A percentile compares a stretch with the other conserved stretches of the same genome.
Conservation (phyloP, 129 eudicot genomes). For the Escallonia rubra region DNA sequence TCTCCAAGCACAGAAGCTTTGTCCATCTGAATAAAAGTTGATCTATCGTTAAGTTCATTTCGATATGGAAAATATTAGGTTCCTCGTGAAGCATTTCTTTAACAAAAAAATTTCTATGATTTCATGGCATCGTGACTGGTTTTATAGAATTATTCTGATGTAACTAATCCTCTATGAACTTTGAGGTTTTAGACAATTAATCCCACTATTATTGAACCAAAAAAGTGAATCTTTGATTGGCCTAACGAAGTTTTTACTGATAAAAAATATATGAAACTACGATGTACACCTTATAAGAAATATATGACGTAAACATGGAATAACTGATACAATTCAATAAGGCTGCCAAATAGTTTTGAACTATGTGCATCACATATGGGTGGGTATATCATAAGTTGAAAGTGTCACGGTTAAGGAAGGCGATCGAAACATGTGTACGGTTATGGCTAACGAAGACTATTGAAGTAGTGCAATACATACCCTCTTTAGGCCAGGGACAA, state of each 20-base stretch:
- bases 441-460: background rate
- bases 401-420: background rate
- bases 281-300: background rate
- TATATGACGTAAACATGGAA: background rate
- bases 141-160: no score
- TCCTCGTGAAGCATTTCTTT: no score
- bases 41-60: no score
- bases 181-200: no score
- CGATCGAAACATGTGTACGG: background rate
- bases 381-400: background rate
- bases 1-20: constrained; percentile 80
- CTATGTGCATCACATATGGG: background rate
- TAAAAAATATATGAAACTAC: background rate
- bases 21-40: constrained; percentile 41
- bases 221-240: no score
- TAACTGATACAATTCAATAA: background rate
- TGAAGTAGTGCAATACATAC: constrained; percentile 11
- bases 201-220: no score
- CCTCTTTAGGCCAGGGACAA: constrained; percentile 71
- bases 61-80: no score
- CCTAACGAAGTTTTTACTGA: no score
- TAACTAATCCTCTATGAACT: no score
- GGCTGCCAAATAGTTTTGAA: background rate
- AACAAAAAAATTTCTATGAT: no score
- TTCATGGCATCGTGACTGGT: no score